Conservation (phyloP, 2,329 filamentous ascomycete genomes). For the Ophiostoma ulmi region DNA sequence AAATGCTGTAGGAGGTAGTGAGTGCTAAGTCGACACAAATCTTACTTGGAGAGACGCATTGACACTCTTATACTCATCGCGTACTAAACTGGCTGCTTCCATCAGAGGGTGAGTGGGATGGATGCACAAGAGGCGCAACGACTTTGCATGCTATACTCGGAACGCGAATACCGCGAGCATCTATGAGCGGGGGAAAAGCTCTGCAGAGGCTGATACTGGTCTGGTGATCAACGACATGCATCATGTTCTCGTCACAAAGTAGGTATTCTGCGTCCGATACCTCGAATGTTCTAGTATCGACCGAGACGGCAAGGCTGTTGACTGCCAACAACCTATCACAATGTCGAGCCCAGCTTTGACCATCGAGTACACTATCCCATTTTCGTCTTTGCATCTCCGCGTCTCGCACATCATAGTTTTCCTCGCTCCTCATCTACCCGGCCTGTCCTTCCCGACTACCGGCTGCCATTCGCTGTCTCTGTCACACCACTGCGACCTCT, state of each 20-base stretch:
- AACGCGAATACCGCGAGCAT: not conserved
- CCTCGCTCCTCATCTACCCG: not conserved
- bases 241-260: not conserved
- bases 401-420: not conserved
- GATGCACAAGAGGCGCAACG: not conserved
- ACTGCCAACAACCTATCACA: not conserved
- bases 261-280: not conserved
- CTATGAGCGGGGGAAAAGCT: not conserved
- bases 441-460: not conserved
- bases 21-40: not conserved
- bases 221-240: not conserved
- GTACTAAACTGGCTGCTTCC: not conserved
- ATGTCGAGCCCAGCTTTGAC: not conserved
- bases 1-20: not conserved
- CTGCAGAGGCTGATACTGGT: not conserved
- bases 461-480: constrained; percentile 1
- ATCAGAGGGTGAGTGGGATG: not conserved
- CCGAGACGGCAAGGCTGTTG: not conserved
- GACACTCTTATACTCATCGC: not conserved
- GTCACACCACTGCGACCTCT: not conserved
- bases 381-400: not conserved
- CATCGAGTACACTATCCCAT: not conserved
- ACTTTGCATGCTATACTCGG: not conserved
- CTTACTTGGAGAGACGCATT: not conserved
- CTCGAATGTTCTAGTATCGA: not conserved